Conservation (phyloP, 2,329 filamentous ascomycete genomes). For the Penicillium oxalicum region DNA sequence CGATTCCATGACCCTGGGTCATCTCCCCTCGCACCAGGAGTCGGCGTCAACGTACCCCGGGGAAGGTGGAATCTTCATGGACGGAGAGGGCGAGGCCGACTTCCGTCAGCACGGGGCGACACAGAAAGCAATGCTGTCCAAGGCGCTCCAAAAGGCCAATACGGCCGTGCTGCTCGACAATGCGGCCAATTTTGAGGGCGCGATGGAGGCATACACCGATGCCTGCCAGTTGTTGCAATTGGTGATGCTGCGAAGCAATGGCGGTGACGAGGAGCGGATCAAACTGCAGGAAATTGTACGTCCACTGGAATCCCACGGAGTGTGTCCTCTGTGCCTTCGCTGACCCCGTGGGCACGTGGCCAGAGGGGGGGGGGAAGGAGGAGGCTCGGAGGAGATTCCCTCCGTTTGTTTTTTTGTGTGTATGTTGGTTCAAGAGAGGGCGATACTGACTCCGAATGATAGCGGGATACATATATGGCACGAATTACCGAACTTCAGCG, state of each 20-base stretch:
- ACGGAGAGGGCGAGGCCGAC: slow-evolving; percentile 23
- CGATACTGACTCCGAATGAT: slow-evolving; percentile 6
- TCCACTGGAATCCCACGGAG: slow-evolving; percentile 17
- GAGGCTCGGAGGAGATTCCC: too few species aligned
- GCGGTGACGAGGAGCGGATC: slow-evolving; percentile 70
- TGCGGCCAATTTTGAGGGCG: slow-evolving; percentile 87
- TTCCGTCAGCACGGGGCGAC: slow-evolving; percentile 50
- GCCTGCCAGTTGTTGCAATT: slow-evolving; percentile 83
- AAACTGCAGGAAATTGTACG: slow-evolving; percentile 92
- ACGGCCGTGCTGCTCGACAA: slow-evolving; percentile 94
- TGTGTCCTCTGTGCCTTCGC: too few species aligned
- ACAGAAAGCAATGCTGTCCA: slow-evolving; percentile 95
- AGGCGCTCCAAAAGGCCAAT: slow-evolving; percentile 89
- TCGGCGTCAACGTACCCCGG: slow-evolving; percentile 18
- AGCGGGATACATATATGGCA: slow-evolving; percentile 85
- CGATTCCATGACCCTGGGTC: background rate
- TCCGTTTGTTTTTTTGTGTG: background rate
- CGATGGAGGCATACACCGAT: slow-evolving; percentile 82
- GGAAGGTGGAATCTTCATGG: slow-evolving; percentile 21
- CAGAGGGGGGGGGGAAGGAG: too few species aligned
- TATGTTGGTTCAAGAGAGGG: background rate
- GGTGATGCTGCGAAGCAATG: slow-evolving; percentile 77
- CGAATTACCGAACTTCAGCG: slow-evolving; percentile 81
- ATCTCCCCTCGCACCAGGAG: slow-evolving; percentile 11
- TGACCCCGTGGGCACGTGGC: too few species aligned